Evolutionary conservation across 139 green algal species (phyloP).

Genomic region (Chlamydomonas incerta): DNA sequence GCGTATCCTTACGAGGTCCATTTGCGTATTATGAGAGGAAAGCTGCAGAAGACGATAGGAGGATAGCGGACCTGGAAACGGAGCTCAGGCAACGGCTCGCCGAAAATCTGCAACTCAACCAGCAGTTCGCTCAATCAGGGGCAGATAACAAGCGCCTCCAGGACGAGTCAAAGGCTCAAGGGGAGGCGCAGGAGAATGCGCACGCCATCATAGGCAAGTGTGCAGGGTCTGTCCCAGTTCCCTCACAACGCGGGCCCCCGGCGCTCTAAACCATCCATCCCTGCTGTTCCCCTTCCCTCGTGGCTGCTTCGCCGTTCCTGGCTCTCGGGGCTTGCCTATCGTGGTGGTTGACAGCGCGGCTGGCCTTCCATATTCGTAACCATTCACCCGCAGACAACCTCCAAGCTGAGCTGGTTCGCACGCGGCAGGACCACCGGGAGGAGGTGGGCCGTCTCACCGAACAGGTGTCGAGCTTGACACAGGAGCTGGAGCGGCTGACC

Average conservation of each 20-base stretch:
- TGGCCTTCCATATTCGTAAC: no score
- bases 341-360: no score
- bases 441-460: not conserved
- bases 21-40: slow-evolving; percentile 49
- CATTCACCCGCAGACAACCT: not conserved
- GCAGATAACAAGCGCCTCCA: no score
- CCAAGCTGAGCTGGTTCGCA: not conserved
- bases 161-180: no score
- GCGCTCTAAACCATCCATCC: no score
- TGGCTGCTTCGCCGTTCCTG: no score
- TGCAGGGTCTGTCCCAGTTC: no score
- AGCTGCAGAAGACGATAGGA: slow-evolving; percentile 22
- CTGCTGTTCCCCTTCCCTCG: no score
- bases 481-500: slow-evolving; percentile 9
- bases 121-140: not conserved
- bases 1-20: slow-evolving; percentile 35
- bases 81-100: not conserved
- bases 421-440: not conserved
- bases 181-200: no score
- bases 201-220: no score
- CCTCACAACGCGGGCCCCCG: no score
- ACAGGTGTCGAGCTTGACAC: not conserved
- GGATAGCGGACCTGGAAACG: slow-evolving; percentile 21
- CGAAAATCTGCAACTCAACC: not conserved
- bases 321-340: no score